Conservation (phyloP, 176 grass and related monocot species). For the Zea luxurians region DNA sequence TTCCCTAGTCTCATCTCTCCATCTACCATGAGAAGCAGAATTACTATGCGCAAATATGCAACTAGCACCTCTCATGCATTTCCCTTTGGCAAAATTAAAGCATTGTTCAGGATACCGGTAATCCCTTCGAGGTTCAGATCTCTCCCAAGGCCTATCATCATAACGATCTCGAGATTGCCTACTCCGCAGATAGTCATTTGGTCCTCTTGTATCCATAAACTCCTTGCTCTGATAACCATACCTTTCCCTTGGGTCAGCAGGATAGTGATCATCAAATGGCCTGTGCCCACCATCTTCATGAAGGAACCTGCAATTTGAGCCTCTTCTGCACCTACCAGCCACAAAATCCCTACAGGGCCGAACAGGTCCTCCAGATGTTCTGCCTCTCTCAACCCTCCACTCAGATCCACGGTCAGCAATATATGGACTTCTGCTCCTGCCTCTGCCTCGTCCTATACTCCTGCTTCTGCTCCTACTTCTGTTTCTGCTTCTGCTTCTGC, state of each 20-base stretch:
- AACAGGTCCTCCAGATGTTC: conserved; percentile 49
- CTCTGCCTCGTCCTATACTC: conserved; percentile 46
- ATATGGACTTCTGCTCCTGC: conserved; percentile 72
- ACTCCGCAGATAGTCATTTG: conserved; percentile 53
- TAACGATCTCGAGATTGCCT: conserved; percentile 54
- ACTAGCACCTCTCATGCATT: conserved; percentile 70
- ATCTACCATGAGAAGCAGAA: conserved; percentile 59
- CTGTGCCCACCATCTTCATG: conserved; percentile 67
- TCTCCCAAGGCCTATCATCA: conserved; percentile 65
- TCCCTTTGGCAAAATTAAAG: conserved; percentile 86
- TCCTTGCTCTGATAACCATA: conserved; percentile 57
- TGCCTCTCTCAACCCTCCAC: conserved; percentile 56
- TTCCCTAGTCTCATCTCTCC: conserved; percentile 67
- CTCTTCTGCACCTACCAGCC: conserved; percentile 82
- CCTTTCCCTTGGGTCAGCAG: conserved; percentile 51
- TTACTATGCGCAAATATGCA: conserved; percentile 76
- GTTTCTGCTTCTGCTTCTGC: conserved; percentile 39
- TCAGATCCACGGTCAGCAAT: conserved; percentile 57
- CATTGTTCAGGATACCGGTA: conserved; percentile 56
- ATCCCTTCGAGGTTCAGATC: conserved; percentile 55
- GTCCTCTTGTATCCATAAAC: conserved; percentile 60
- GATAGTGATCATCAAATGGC: conserved; percentile 55
- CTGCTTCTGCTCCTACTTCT: conserved; percentile 68
- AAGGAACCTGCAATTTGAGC: conserved; percentile 69
- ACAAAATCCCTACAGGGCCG: conserved; percentile 82